Evolutionary conservation across 805 yeast species (phyloP), one percentile per base, ranked within the genome.

Genomic region (Ogataea methanolica): DNA sequence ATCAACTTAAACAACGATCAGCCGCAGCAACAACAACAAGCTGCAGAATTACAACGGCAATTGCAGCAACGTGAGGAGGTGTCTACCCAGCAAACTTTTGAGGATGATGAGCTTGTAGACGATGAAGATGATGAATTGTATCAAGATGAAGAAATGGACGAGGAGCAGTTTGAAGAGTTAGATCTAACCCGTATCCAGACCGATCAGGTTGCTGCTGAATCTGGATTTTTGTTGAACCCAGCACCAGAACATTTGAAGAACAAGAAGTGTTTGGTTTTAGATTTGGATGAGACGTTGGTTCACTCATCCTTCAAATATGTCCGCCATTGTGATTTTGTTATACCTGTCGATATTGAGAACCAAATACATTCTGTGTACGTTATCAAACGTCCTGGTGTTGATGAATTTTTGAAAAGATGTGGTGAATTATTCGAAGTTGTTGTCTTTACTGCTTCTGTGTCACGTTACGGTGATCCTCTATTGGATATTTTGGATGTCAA

Each of bases 301-400:
- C 99, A 94, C 66, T 88, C 96, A 1, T 85, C 96, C 6, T 94
- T 94, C 74, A 91, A 92, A 66, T 89, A 85, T 65, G 76, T 94
- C 48, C 80, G 95, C 50, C 85, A 90, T 40, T 96, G 97, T 1
- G 99, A 94, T 69, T 94, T 94, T 69, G 95, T 95, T 41, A 88
- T 94, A 43, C 98, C 99, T 15, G 99, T 94, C 45, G 98, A 92
- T 65, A 92, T 94, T 53, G 98, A 94, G 59, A 84, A 84, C 58
- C 92, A 88, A 64, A 76, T 83, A 33, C 98, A 94, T 66, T 92
- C 88, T 60, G 99, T 94, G 39, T 94, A 90, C 64, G 99, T 94
- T 22, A 90, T 91, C 47, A 94, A 94, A 63, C 79, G 99, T 59
- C 99, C 99, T 1, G 99, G 99, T 1, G 98, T 95, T 43, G 99